Percentiles rank a stretch among this genome's conserved stretches.
Conservation (phyloP, 2,329 filamentous ascomycete species). For the Aspergillus phoenicis region DNA sequence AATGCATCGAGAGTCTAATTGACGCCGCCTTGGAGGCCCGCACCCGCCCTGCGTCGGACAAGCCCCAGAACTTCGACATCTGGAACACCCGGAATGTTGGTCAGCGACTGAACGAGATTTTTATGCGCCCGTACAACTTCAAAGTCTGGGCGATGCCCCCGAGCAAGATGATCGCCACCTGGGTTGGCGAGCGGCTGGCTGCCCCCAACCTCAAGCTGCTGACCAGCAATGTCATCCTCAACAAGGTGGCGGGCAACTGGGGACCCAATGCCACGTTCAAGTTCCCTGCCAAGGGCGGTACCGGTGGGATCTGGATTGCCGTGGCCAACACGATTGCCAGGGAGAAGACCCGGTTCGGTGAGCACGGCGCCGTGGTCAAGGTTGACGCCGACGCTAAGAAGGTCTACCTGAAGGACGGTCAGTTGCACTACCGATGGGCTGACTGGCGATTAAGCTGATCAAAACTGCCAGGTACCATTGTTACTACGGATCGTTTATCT, state of each 20-base stretch:
- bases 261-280: slow-evolving; percentile 97
- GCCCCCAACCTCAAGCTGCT: slow-evolving; percentile 93
- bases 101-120: slow-evolving; percentile 68
- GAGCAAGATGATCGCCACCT: slow-evolving; percentile 75
- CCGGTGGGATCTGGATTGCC: slow-evolving; percentile 98
- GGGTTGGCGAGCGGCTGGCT: slow-evolving; percentile 98
- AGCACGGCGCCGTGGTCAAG: slow-evolving; percentile 75
- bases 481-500: slow-evolving; percentile 92
- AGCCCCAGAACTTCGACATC: slow-evolving; percentile 96
- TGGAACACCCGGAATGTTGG: slow-evolving; percentile 93
- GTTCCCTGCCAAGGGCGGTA: slow-evolving; percentile 85
- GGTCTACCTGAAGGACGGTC: neutral
- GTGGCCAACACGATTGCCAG: slow-evolving; percentile 90
- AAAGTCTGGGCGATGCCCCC: slow-evolving; percentile 99
- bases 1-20: slow-evolving; percentile 91
- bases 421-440: neutral
- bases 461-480: slow-evolving; percentile 74
- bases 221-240: slow-evolving; percentile 90
- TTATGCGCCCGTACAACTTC: slow-evolving; percentile 99
- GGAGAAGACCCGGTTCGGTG: slow-evolving; percentile 88
- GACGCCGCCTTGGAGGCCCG: slow-evolving; percentile 87
- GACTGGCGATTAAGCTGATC: neutral
- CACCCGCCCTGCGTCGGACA: slow-evolving; percentile 70
- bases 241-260: slow-evolving; percentile 97
- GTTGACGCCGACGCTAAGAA: slow-evolving; percentile 75